Base-by-base conservation (phyloP, 225 moss, liverwort and hornwort genomes). In the Sphagnum tenellum region DNA sequence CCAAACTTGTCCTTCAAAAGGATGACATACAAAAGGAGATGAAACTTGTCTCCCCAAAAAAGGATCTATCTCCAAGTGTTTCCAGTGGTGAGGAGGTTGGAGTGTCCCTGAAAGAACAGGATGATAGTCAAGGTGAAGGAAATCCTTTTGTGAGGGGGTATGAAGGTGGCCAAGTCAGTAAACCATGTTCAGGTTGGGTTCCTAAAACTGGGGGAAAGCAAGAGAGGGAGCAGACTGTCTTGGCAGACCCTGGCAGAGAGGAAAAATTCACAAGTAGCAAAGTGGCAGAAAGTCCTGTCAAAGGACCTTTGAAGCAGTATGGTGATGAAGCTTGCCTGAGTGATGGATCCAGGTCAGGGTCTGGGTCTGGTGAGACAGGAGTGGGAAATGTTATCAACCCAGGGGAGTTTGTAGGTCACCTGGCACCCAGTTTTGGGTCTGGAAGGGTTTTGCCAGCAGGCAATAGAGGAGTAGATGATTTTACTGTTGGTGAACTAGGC, bases 11-110 rank as follows among this genome's bases (percentile, higher is more conserved):
- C 52, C 64, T 84, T 14, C 72, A 77, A 13, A 77, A 77, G 52
- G 77, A 84, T 54, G 77, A 74, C 10, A 77, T 77, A 12, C 77
- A 71, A 10, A 75, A 75, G 72, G 84, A 84, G 74, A 66, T 84
- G 64, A 84, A 80, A 67, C 57, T 79, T 29, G 72, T 80, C 7
- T 68, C 84, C 57, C 77, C 77, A 9, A 66, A 73, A 3, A 69
- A 79, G 50, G 29, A 29, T 29, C 70, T 59, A n/a, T 74, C 73
- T 55, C 65, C 72, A 56, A 84, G 75, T 63, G 71, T 65, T 49
- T 77, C 68, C 49, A 80, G 80, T 68, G 80, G 77, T 53, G 83
- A 81, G 44, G 81, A 79, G 12, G n/a, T 61, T 5, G 68, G 62
- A 46, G 66, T 57, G 44, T 13, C 64, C 45, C 54, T 48, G 4